Evolutionary conservation across 2,329 filamentous ascomycete genomes (phyloP), one percentile per base, ranked within the genome.

Genomic region (Dissoconium aciculare): DNA sequence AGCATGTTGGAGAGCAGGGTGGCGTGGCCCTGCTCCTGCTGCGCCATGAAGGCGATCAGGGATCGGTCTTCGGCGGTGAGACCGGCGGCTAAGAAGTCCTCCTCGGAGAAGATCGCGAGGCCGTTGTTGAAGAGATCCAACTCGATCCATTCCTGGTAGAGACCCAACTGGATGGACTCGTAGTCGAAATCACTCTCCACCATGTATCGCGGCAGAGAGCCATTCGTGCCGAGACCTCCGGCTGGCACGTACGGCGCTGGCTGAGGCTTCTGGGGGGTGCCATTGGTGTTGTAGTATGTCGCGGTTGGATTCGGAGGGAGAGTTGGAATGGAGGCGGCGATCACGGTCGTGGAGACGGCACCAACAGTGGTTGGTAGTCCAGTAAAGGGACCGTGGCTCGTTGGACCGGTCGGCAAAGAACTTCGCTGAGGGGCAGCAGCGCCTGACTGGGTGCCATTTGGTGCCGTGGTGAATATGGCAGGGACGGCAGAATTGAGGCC

Each of bases 81-180:
- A 2, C 79, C 78, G 15, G 69, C 74, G 2, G 63, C 69, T 5
- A 69, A 60, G 42, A 85, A 89, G 11, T 89, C 77, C 17, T 69
- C 62, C 0, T 63, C 69, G 1, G 70, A 71, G 55, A 81, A 89
- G 0, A 62, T 69, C 0, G 69, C 71, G 3, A 89, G 64, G 10
- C 77, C 80, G 49, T 78, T 73, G 53, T 80, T 74, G 66, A 89
- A 89, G 10, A 83, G 64, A 49, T 89, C 82, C 1, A 89, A 64
- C 56, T 89, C 80, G 32, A 87, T 83, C 68, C 72, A 89, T 55
- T 89, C 81, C 45, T 84, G 77, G 50, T 87, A 85, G 0, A 87
- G 60, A 9, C 69, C 78, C 9, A 89, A 62, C 0, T 73, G 67
- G 16, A 89, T 64, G 0, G 78, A 84, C 51, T 87, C 67, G 50